Conservation (phyloP, 495 filamentous ascomycete species). For the Ascobolus immersus region DNA sequence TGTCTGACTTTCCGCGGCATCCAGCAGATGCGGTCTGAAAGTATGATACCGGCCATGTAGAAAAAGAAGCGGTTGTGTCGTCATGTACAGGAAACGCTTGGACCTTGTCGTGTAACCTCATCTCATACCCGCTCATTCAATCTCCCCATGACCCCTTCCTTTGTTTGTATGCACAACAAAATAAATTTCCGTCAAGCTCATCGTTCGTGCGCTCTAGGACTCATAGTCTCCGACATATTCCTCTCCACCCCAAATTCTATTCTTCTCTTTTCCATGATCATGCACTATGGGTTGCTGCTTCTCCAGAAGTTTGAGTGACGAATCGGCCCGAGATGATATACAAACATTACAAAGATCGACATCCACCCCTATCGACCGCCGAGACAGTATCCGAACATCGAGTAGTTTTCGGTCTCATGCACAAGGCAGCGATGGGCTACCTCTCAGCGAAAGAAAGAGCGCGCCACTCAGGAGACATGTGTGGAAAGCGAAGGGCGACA, state of each 20-base stretch:
- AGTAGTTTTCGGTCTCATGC: not conserved
- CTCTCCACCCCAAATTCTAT: slow-evolving; percentile 1
- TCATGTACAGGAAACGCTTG: too few species aligned
- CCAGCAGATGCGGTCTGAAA: too few species aligned
- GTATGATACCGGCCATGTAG: too few species aligned
- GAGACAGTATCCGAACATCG: not conserved
- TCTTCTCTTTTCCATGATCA: not conserved
- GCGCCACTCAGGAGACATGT: slow-evolving; percentile 25
- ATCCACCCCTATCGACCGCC: slow-evolving; percentile 1
- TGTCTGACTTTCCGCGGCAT: too few species aligned
- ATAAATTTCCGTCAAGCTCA: too few species aligned
- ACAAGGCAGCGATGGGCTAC: not conserved
- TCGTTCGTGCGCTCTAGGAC: too few species aligned
- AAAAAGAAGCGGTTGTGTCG: too few species aligned
- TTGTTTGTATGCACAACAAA: too few species aligned
- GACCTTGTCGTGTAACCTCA: too few species aligned
- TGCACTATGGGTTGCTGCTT: slow-evolving; percentile 5
- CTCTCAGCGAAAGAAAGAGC: slow-evolving; percentile 26
- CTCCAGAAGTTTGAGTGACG: slow-evolving; percentile 1
- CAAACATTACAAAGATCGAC: slow-evolving; percentile 2
- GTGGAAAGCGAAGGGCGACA: slow-evolving; percentile 28
- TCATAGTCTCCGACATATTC: slow-evolving; percentile 8
- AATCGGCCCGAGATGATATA: not conserved
- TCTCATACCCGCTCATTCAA: too few species aligned
- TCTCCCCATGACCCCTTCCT: too few species aligned